Evolutionary conservation across 1,139 yeast species (phyloP).

Genomic region (Hanseniaspora gamundiae): DNA sequence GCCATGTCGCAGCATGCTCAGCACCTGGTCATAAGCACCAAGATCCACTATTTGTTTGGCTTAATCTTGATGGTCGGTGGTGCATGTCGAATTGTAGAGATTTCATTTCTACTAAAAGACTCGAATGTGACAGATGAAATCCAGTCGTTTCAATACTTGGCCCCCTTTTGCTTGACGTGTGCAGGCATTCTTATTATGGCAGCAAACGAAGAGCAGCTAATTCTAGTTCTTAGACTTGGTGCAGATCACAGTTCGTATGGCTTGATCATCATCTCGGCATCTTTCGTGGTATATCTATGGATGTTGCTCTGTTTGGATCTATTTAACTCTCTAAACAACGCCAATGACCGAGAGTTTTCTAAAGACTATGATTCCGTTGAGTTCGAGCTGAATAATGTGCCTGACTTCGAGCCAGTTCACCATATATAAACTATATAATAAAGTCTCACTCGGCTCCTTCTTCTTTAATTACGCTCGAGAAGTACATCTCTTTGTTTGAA

Average conservation of each 20-base stretch:
- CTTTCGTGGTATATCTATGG: slow-evolving; percentile 62
- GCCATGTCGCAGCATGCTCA: slow-evolving; percentile 89
- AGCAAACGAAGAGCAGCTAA: slow-evolving; percentile 82
- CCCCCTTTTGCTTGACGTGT: slow-evolving; percentile 68
- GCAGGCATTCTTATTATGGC: slow-evolving; percentile 81
- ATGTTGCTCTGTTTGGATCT: slow-evolving; percentile 42
- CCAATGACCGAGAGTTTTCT: slow-evolving; percentile 9
- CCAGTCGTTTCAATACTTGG: slow-evolving; percentile 65
- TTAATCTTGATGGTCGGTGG: slow-evolving; percentile 72
- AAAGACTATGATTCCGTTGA: slow-evolving; percentile 6
- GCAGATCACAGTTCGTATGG: slow-evolving; percentile 81
- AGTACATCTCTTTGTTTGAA: too few species aligned
- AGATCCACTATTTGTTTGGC: slow-evolving; percentile 82
- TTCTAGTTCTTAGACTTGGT: slow-evolving; percentile 55
- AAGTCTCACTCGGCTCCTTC: too few species aligned
- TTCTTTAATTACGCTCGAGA: too few species aligned
- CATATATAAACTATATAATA: too few species aligned
- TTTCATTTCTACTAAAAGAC: slow-evolving; percentile 54
- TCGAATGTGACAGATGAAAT: slow-evolving; percentile 40
- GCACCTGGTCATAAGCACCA: slow-evolving; percentile 59
- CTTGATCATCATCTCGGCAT: slow-evolving; percentile 60
- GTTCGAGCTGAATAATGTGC: slow-evolving; percentile 6
- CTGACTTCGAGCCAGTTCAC: too few species aligned
- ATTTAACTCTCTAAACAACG: slow-evolving; percentile 37
- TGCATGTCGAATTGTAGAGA: slow-evolving; percentile 58